Percentiles rank a stretch among this genome's conserved stretches.
These are phyloP conservation scores for Exophiala mesophila DNA, from an alignment of 2,329 filamentous ascomycete species.

Conservation along the genomic window DNA sequence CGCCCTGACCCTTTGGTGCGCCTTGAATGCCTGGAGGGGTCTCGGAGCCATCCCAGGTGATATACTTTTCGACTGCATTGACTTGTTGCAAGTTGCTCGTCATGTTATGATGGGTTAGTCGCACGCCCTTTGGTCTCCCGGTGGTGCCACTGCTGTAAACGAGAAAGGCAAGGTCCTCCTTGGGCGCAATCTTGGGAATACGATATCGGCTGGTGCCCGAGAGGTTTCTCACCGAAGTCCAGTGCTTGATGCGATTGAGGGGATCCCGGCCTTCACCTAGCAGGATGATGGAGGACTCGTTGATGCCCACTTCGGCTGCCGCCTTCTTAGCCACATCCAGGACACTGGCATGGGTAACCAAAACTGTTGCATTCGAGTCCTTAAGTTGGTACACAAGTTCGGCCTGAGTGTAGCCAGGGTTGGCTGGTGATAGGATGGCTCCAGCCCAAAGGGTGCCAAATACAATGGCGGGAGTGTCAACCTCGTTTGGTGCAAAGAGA, in stretches of 20 bases:
- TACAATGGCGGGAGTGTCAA: conserved; percentile 73
- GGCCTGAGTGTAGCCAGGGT: conserved; percentile 77
- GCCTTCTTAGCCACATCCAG: conserved; percentile 63
- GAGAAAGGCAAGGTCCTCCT: conserved; percentile 72
- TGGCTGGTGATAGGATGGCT: conserved; percentile 76
- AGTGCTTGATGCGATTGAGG: conserved; percentile 61
- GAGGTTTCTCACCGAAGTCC: conserved; percentile 63
- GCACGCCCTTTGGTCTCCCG: conserved; percentile 84
- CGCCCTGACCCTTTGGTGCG: conserved; percentile 50
- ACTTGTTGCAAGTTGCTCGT: conserved; percentile 66
- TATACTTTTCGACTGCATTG: conserved; percentile 49
- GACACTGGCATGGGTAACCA: conserved; percentile 68
- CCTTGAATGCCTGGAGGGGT: conserved; percentile 20
- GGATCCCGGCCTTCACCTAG: conserved; percentile 66
- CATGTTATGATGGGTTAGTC: conserved; percentile 78
- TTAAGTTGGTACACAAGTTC: conserved; percentile 82
- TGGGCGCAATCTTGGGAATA: conserved; percentile 60
- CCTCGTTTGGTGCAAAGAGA: conserved; percentile 77
- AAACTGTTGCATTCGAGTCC: conserved; percentile 67
- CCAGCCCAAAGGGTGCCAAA: conserved; percentile 82
- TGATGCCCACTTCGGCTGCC: conserved; percentile 64
- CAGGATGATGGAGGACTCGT: conserved; percentile 66
- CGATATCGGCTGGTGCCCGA: conserved; percentile 48
- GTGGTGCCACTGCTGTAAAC: conserved; percentile 90
- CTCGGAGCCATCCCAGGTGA: conserved; percentile 54